Evolutionary conservation across 2,329 filamentous ascomycete species (phyloP).

Genomic region (Allantophomopsis lycopodina): DNA sequence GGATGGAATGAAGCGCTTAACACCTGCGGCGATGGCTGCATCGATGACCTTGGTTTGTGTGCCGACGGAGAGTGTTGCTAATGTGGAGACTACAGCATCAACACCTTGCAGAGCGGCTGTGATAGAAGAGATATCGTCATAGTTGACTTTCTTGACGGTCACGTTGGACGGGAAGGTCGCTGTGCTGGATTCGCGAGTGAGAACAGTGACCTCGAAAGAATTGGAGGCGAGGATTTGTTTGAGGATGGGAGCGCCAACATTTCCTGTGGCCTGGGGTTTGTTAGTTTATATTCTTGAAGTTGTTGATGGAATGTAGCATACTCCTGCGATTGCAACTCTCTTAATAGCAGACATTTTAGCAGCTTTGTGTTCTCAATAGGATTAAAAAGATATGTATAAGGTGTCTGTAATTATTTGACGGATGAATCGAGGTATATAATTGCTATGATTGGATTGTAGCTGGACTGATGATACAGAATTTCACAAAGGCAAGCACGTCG

Average conservation of each 20-base stretch:
- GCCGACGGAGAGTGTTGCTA: constrained; percentile 20
- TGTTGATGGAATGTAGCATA: background rate
- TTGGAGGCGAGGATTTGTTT: constrained; percentile 10
- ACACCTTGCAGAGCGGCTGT: constrained; percentile 34
- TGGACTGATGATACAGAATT: too few species aligned
- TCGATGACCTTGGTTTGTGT: constrained; percentile 38
- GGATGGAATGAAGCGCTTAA: constrained; percentile 46
- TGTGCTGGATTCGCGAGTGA: constrained; percentile 28
- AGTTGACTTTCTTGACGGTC: constrained; percentile 30
- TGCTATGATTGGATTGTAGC: too few species aligned
- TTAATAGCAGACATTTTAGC: background rate
- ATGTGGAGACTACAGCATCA: constrained; percentile 40
- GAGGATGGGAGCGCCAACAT: constrained; percentile 11
- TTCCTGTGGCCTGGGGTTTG: constrained; percentile 9
- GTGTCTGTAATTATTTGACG: too few species aligned
- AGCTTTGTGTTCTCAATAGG: background rate
- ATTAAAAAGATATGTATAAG: too few species aligned
- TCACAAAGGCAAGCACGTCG: too few species aligned
- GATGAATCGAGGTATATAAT: too few species aligned
- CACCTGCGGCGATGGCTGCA: constrained; percentile 41
- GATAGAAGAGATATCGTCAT: constrained; percentile 25
- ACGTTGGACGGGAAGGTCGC: constrained; percentile 17
- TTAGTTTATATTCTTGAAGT: background rate
- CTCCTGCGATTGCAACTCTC: background rate
- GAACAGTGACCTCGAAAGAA: constrained; percentile 31